Base-by-base conservation (phyloP, 2,329 filamentous ascomycete species). In the Sphaerulina musiva region DNA sequence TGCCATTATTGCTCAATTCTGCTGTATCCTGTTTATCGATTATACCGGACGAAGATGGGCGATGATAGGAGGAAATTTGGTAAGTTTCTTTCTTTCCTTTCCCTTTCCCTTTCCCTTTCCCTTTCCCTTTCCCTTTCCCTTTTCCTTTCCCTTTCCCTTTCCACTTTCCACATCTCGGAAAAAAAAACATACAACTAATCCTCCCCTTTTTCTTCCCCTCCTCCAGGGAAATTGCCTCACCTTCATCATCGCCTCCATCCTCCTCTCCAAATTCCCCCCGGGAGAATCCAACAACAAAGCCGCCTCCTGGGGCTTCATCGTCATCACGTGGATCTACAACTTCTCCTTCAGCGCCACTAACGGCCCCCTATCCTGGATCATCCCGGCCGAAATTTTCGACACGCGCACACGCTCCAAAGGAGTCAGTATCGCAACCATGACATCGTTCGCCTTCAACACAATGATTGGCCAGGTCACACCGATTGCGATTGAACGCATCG, bases 241-340 rank as follows among this genome's bases (percentile, higher is more conserved):
- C 36, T 91, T 90, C 69, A 83, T 89, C 69, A 79, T 89, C 48
- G 83, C 84, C 2, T 79, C 77, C 0, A 71, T 77, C 10, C 66
- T 82, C 50, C 68, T 82, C 8, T 79, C 78, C 8, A 68, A 69
- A 69, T 90, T 84, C 69, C 86, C 86, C 1, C 80, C 85, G 1
- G 74, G 77, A 2, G 69, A 69, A 1, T 72, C 54, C 58, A 69
- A 69, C 54, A 81, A 81, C 55, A 71, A 70, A 40, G 73, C 75
- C 4, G 84, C 84, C 1, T 77, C 78, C 6, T 88, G 85, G 84
- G 85, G 81, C 1, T 92, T 91, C 70, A 91, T 91, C 57, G 79
- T 83, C 63, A 77, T 81, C 62, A 91, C 86, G 1, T 91, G 87
- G 87, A 68, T 87, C 1, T 91, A 88, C 76, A 90, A 91, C 72